Conservation (phyloP, 345 rosid species). For the Pistacia vera region DNA sequence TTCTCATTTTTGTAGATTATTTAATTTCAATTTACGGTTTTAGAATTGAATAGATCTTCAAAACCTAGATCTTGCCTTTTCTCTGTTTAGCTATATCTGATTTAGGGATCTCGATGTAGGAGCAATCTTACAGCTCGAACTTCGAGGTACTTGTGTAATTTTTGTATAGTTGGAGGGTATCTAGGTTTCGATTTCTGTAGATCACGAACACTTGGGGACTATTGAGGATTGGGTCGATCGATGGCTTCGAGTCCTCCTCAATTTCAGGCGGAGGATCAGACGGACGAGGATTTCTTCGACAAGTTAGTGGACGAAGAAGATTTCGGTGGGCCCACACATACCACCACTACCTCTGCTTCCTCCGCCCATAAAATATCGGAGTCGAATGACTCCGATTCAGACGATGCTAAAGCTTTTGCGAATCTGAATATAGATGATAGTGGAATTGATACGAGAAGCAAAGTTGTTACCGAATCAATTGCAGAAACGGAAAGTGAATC, state of each 20-base stretch:
- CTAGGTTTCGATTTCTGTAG: conserved; percentile 20
- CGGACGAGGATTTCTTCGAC: conserved; percentile 97
- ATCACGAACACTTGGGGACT: conserved; percentile 24
- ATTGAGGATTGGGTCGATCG: conserved; percentile 2
- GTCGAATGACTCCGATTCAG: conserved; percentile 48
- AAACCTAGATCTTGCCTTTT: conserved; percentile 48
- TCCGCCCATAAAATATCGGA: conserved; percentile 28
- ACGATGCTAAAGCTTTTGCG: conserved; percentile 60
- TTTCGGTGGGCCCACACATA: conserved; percentile 28
- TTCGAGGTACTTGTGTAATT: conserved; percentile 12
- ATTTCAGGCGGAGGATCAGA: conserved; percentile 88
- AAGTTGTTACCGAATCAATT: conserved; percentile 3
- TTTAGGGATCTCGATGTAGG: conserved; percentile 50
- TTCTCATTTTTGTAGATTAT: not conserved
- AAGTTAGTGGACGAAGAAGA: conserved; percentile 73
- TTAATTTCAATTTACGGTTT: conserved; percentile 14
- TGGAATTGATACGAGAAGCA: conserved; percentile 22
- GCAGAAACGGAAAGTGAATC: not conserved
- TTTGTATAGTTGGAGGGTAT: conserved; percentile 21
- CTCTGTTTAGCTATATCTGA: conserved; percentile 17
- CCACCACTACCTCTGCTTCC: conserved; percentile 11
- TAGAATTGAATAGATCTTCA: conserved; percentile 25
- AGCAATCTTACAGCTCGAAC: conserved; percentile 34
- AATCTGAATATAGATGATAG: conserved; percentile 45
- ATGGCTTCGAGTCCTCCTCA: conserved; percentile 87